Evolutionary conservation across 768 basidiomycete species (phyloP).

Genomic region (Sporobolomyces phaffii): DNA sequence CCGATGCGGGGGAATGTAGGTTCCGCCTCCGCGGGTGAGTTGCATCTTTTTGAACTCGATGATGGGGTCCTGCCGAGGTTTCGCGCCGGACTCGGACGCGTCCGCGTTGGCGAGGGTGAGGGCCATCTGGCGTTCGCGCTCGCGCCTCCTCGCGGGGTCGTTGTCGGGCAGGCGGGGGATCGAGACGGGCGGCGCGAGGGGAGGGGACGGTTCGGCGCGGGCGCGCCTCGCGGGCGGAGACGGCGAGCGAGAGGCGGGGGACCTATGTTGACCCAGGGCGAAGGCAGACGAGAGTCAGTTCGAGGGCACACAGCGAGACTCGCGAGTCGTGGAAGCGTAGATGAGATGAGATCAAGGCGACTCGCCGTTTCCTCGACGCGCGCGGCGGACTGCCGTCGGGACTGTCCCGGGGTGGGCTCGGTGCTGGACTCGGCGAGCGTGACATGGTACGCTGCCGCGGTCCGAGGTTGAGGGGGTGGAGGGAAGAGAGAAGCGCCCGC

Average conservation of each 20-base stretch:
- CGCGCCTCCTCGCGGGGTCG: conserved; percentile 66
- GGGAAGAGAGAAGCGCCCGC: too few species aligned
- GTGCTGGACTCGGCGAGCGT: conserved; percentile 1
- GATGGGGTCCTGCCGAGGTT: conserved; percentile 52
- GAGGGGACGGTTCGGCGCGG: conserved; percentile 2
- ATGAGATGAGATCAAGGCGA: conserved; percentile 5
- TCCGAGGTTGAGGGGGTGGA: too few species aligned
- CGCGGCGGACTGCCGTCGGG: neutral
- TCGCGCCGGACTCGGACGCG: conserved; percentile 52
- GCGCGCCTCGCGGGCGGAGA: conserved; percentile 28
- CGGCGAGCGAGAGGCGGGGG: conserved; percentile 25
- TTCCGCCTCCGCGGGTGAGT: conserved; percentile 74
- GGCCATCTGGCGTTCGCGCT: conserved; percentile 74
- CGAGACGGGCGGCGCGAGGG: conserved; percentile 25
- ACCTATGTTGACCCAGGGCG: conserved; percentile 1
- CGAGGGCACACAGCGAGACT: neutral
- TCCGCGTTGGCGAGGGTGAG: conserved; percentile 59
- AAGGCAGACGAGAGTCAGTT: neutral
- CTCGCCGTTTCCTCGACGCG: conserved; percentile 26
- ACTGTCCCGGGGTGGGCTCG: neutral
- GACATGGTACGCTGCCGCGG: conserved; percentile 6
- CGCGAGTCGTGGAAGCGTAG: neutral
- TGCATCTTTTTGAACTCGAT: conserved; percentile 42
- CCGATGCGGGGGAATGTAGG: conserved; percentile 93
- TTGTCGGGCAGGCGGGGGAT: conserved; percentile 52